Evolutionary conservation across 805 yeast genomes (phyloP), one percentile per base, ranked within the genome.

Genomic region (Yarrowia sp.): DNA sequence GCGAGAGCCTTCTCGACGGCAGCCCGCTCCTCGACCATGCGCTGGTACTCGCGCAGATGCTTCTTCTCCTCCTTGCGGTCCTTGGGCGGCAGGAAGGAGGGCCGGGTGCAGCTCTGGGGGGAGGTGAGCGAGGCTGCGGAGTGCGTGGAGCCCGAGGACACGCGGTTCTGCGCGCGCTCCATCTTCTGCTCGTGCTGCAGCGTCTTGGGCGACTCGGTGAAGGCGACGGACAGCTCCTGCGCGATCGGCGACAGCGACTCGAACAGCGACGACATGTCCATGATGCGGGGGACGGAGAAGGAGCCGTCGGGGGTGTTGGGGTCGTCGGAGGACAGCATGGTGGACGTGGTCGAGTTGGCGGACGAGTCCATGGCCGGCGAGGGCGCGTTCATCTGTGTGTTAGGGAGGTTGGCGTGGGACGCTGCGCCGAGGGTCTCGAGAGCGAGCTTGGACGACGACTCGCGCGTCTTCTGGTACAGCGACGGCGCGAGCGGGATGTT

Each of bases 401-500:
- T 32, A 7, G 58, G 58, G 14, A 51, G 29, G 16, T 9, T 24
- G 10, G 32, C 6, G n/a, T 51, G 58, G n/a, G 58, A 51, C 6
- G 58, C 58, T 2, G 58, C 58, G 9, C 58, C 58, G 5, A 51
- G 32, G 16, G 58, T 51, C 21, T 51, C 58, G 13, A 51, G 58
- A 4, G 47, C 61, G 25, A 38, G 36, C 16, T 38, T 55, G 29
- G 61, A 55, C 8, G 46, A 38, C 21, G 47, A 38, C 47, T 55
- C 36, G 4, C 47, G 29, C 1, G 72, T 68, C 63, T 73, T 71
- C 16, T 74, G 71, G 44, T 70, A 75, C 18, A 85, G 71, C 0
- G 87, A 80, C 51, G 83, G 85, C 0, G 87, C 78, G 59, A 83
- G 72, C 2, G 91, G 91, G 18, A 86, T 87, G 66, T 86, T 85